phyloP scores from a whole-genome alignment of 306 rosid species.

The Cucurbita ficifolia region DNA sequence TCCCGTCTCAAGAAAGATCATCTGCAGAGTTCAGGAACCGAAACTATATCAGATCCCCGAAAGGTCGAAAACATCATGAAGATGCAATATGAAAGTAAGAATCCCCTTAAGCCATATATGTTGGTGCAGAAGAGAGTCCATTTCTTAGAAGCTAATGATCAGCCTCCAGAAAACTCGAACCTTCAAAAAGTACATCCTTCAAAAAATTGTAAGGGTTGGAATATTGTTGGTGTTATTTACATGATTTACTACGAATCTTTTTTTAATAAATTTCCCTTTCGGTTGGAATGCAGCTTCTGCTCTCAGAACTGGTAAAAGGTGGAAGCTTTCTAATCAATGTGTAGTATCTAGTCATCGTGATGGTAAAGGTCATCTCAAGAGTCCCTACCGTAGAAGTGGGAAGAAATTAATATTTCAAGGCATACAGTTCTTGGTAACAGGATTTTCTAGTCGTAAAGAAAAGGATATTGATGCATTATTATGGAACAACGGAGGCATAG shows the following conservation, averaged over 20 bases:
- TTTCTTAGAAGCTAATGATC: conserved; percentile 42
- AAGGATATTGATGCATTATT: conserved; percentile 42
- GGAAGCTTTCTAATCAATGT: conserved; percentile 20
- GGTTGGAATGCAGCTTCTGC: conserved; percentile 33
- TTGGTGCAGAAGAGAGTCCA: conserved; percentile 38
- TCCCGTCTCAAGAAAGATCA: conserved; percentile 13
- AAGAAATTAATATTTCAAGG: conserved; percentile 50
- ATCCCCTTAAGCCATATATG: conserved; percentile 17
- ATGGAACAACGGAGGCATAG: conserved; percentile 59
- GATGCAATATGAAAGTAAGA: conserved; percentile 14
- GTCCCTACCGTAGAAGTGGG: conserved; percentile 13
- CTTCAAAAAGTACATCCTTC: conserved; percentile 20
- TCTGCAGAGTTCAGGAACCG: conserved; percentile 8
- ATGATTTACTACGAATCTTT: neutral
- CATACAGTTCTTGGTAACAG: conserved; percentile 64
- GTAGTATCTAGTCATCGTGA: conserved; percentile 12
- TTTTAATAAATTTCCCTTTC: neutral
- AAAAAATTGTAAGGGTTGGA: conserved; percentile 20
- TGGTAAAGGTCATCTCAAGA: conserved; percentile 17
- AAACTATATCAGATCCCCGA: conserved; percentile 19
- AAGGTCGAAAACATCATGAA: conserved; percentile 13
- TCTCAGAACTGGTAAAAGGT: conserved; percentile 20
- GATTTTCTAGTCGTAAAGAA: conserved; percentile 50
- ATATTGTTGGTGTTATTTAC: neutral
- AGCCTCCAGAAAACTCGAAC: conserved; percentile 24